phyloP scores from a whole-genome alignment of 2,329 filamentous ascomycete genomes.

The Aspergillus sp. region DNA sequence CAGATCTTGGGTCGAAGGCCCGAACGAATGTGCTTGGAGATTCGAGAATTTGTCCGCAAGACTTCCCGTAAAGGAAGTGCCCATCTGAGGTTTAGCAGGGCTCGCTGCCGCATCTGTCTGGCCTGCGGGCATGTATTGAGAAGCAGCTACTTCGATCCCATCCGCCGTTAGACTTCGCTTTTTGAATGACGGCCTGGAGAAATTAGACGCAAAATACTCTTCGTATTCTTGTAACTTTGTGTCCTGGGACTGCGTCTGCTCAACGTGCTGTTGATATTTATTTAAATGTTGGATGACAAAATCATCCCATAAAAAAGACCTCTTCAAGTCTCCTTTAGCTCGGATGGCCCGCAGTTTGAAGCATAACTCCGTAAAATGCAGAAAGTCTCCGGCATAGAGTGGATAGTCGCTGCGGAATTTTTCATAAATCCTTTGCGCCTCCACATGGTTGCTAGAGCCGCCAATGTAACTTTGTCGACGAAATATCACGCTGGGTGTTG shows the following conservation, averaged over 20 bases:
- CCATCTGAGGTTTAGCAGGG: neutral
- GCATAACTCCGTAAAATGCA: conserved; percentile 41
- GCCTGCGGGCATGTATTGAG: conserved; percentile 18
- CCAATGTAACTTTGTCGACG: conserved; percentile 24
- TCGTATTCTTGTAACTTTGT: conserved; percentile 36
- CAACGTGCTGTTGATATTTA: conserved; percentile 38
- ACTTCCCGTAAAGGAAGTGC: conserved; percentile 27
- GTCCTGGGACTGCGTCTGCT: conserved; percentile 23
- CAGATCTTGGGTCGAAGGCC: conserved; percentile 5
- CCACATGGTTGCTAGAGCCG: conserved; percentile 16
- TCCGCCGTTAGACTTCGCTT: conserved; percentile 37
- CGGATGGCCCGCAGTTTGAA: conserved; percentile 34
- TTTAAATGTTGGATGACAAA: conserved; percentile 43
- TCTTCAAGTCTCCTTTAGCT: conserved; percentile 28
- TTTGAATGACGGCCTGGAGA: conserved; percentile 33
- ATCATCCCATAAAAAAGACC: conserved; percentile 47
- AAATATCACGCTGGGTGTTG: conserved; percentile 15
- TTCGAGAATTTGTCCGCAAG: conserved; percentile 25
- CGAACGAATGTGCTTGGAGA: conserved; percentile 25
- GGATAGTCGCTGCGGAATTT: conserved; percentile 42
- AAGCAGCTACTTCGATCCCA: conserved; percentile 31
- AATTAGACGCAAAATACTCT: conserved; percentile 37
- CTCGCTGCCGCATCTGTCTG: conserved; percentile 1
- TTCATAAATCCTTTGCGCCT: conserved; percentile 32
- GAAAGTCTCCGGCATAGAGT: conserved; percentile 37